Base-by-base conservation (phyloP, 345 rosid species). In the Acer campestre region DNA sequence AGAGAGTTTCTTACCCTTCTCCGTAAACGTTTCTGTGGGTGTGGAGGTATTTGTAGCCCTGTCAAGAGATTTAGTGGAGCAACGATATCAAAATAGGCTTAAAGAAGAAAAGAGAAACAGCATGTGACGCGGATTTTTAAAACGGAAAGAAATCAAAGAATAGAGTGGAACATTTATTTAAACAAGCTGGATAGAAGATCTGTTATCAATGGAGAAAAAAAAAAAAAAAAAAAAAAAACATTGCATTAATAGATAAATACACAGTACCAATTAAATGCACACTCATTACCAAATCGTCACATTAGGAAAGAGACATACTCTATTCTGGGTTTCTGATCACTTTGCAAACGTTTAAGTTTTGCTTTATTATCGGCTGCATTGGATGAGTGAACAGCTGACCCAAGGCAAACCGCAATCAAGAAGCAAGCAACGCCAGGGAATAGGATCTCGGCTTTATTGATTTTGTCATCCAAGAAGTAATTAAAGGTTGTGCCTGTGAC, bases 341-440 rank as follows among this genome's bases (percentile, higher is more conserved):
- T 69, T 14, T 84, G 74, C 61, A 80, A 82, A 59, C 70, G 75
- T 55, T 72, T 77, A 70, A 93, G 97, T 80, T 93, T 95, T 11
- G 77, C 87, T 79, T 77, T 86, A 58, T 89, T 88, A 77, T 94
- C 98, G 56, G 92, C 88, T 40, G 90, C 91, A 82, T 90, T 93
- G 29, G 98, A 95, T 18, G 86, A 49, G 55, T 95, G 98, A 55
- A 95, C 92, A 10, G 89, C 90, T 61, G 98, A 90, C 5, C 89
- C 95, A 6, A 95, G 92, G 77, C 88, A 90, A 71, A 91, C 91
- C 20, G 95, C 97, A 42, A 95, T 78, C 81, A 93, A 75, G 87
- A 91, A 93, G 91, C 97, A 94, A 68, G 86, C 95, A 10, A 93
- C 93, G 0, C 98, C 98, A 0, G 94, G 93, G 73, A 93, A 93